phyloP scores from a whole-genome alignment of 441 rosid species.

The Macaranga tanarius region DNA sequence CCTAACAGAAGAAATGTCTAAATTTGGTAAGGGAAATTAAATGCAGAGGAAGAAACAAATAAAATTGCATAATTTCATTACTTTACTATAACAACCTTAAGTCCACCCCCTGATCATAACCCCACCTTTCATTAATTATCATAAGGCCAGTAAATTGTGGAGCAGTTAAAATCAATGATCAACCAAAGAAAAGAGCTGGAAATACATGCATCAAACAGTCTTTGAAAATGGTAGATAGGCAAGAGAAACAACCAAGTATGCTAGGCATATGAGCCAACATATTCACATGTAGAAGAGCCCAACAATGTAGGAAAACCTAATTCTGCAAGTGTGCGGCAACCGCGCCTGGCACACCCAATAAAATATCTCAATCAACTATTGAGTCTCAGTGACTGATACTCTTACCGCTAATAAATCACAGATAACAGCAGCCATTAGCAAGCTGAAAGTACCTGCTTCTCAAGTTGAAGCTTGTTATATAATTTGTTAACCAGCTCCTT shows the following conservation, averaged over 20 bases:
- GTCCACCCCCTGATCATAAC: too few species aligned
- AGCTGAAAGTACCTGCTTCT: constrained; percentile 78
- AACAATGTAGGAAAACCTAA: too few species aligned
- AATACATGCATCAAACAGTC: background rate
- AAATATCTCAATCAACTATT: background rate
- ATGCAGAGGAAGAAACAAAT: too few species aligned
- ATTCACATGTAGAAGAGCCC: too few species aligned
- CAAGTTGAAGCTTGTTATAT: constrained; percentile 83
- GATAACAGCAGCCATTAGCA: background rate
- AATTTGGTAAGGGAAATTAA: too few species aligned
- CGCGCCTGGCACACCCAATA: background rate
- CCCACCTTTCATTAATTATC: too few species aligned
- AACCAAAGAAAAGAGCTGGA: background rate
- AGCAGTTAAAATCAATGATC: background rate
- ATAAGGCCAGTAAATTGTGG: too few species aligned
- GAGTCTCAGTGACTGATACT: background rate
- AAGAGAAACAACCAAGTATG: background rate
- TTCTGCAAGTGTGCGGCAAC: background rate
- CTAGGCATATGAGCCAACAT: too few species aligned
- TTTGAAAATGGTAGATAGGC: background rate
- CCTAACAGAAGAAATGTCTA: too few species aligned
- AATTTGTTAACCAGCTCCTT: constrained; percentile 65
- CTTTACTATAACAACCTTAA: too few species aligned
- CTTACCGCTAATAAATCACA: background rate
- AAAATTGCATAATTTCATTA: too few species aligned